These are phyloP conservation scores for Agrocybe praecox DNA, from an alignment of 768 basidiomycete species.

Conservation along the genomic window DNA sequence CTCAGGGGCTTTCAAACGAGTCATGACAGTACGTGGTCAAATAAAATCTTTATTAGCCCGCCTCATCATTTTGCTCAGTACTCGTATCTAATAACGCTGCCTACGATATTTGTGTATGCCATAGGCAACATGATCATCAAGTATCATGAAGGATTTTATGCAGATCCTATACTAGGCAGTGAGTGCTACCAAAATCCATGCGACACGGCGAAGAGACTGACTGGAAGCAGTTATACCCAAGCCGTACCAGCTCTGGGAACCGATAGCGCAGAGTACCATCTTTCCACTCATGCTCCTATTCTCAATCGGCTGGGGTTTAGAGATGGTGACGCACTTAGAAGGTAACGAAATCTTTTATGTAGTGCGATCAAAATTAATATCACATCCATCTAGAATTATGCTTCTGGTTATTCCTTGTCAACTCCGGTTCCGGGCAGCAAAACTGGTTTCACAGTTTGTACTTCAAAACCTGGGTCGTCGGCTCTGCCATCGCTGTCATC, in stretches of 20 bases:
- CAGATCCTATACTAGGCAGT: conserved; percentile 50
- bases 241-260: conserved; percentile 62
- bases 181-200: conserved; percentile 24
- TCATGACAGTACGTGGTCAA: conserved; percentile 70
- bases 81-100: conserved; percentile 67
- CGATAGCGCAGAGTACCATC: conserved; percentile 45
- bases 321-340: conserved; percentile 83
- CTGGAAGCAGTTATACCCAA: conserved; percentile 57
- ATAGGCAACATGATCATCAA: conserved; percentile 73
- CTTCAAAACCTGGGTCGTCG: conserved; percentile 73
- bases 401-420: conserved; percentile 86
- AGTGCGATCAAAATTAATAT: neutral
- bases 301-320: conserved; percentile 70
- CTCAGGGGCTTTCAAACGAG: conserved; percentile 78
- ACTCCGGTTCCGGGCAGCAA: conserved; percentile 58
- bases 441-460: conserved; percentile 80
- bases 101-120: conserved; percentile 58
- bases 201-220: neutral
- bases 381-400: conserved; percentile 60
- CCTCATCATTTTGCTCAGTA: conserved; percentile 47
- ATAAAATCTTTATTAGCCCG: neutral
- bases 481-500: conserved; percentile 59
- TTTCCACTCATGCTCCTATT: conserved; percentile 69
- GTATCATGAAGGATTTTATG: conserved; percentile 66
- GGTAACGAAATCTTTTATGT: conserved; percentile 36